Base-by-base conservation (phyloP, 2,329 filamentous ascomycete species). In the Fusarium sp. region DNA sequence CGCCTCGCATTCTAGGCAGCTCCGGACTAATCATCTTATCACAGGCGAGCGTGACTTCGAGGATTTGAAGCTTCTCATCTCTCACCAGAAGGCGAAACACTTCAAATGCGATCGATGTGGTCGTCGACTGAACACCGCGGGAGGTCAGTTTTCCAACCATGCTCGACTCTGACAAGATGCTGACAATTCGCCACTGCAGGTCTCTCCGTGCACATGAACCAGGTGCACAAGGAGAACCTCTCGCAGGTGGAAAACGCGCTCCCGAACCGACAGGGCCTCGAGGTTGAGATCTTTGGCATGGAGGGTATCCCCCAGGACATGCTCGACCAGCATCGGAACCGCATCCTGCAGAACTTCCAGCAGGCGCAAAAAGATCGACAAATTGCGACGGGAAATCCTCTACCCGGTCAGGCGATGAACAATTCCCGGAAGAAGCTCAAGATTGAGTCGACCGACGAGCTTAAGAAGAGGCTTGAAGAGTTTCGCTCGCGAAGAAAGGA, bases 71-170 rank as follows among this genome's bases (percentile, higher is more conserved):
- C 94, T 98, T 74, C 90, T 99, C 70, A 97, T 97, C 74, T 95
- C 93, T 62, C 96, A 99, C 81, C 96, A 98, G 78, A 98, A 98
- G 80, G 95, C 95, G n/a, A 98, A 98, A 83, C 96, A 99, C 82
- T 98, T 97, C 87, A 98, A 97, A 82, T 99, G 96, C 83, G 94
- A 97, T 75, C 86, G 92, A 83, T 99, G 96, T 80, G 91, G 91
- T 56, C 90, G 96, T 71, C 88, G 95, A 73, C 83, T 99, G 60
- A 98, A 97, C 79, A 99, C 96, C 2, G 95, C 95, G 43, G 96
- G 96, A 88, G 96, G 94, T 97, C 82, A 77, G 88, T 66, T 7
- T 36, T 31, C 39, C 16, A 13, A 15, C 41, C 40, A 30, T 31
- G 47, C 36, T 15, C 11, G 8, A 28, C 9, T 7, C 7, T 23